A percentile compares a stretch with the other conserved stretches of the same genome.
These are phyloP conservation scores for Yamadazyma epiphylla DNA, from an alignment of 1,139 yeast species.

Conservation along the genomic window DNA sequence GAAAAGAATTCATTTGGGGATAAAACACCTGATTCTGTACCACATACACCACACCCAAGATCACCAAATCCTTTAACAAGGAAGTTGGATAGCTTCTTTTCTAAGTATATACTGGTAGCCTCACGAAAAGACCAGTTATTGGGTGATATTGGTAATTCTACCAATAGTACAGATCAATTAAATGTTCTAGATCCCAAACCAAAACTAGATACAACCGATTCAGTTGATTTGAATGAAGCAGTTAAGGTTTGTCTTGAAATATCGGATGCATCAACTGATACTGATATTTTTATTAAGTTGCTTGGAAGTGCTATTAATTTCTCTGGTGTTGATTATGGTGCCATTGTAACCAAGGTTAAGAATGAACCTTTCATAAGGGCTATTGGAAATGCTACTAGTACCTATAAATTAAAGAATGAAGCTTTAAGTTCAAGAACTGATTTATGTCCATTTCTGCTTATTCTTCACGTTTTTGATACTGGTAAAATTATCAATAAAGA, in stretches of 20 bases:
- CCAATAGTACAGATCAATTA: too few species aligned
- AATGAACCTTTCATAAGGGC: constrained; percentile 41
- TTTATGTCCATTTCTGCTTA: constrained; percentile 41
- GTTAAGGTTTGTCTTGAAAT: constrained; percentile 47
- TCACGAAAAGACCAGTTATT: constrained; percentile 1
- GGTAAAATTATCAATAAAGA: constrained; percentile 37
- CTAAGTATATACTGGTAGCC: background rate
- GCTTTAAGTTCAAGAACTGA: constrained; percentile 41
- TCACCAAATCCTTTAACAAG: constrained; percentile 9
- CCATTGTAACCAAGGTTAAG: constrained; percentile 33
- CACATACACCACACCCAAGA: background rate
- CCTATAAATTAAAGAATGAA: constrained; percentile 33
- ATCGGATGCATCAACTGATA: constrained; percentile 43
- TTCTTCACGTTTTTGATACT: constrained; percentile 36
- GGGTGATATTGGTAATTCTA: too few species aligned
- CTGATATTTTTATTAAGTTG: constrained; percentile 35
- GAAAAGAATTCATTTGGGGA: constrained; percentile 10
- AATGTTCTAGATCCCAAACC: too few species aligned
- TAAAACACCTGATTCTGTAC: background rate
- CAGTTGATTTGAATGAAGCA: constrained; percentile 22
- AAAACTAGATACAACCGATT: too few species aligned
- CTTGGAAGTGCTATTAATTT: constrained; percentile 39
- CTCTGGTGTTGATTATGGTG: constrained; percentile 45
- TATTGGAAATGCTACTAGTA: constrained; percentile 38
- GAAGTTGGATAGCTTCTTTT: constrained; percentile 7